A percentile compares a stretch with the other conserved stretches of the same genome.
These are phyloP conservation scores for Albugo candida DNA, from an alignment of 352 stramenopile species.

Conservation along the genomic window DNA sequence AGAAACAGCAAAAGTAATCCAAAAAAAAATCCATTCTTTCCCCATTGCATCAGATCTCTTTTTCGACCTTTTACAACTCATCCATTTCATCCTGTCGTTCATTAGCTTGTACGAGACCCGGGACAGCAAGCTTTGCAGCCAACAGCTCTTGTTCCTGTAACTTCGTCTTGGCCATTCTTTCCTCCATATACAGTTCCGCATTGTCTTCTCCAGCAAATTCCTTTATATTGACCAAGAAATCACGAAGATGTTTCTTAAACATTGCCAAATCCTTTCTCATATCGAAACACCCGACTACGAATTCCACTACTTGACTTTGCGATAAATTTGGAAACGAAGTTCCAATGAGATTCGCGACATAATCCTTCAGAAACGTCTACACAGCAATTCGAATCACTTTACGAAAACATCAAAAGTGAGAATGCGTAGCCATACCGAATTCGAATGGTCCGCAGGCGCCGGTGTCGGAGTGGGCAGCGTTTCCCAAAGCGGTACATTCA, in stretches of 20 bases:
- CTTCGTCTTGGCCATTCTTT: constrained; percentile 76
- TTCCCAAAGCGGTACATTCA: constrained; percentile 92
- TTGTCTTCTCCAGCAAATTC: constrained; percentile 97
- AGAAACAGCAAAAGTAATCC: background rate
- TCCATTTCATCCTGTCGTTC: constrained; percentile 81
- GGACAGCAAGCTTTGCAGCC: constrained; percentile 69
- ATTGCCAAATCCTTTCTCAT: constrained; percentile 91
- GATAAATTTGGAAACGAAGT: constrained; percentile 95
- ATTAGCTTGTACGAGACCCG: constrained; percentile 81
- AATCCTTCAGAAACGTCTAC: constrained; percentile 87
- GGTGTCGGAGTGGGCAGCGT: constrained; percentile 45
- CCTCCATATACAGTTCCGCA: constrained; percentile 90
- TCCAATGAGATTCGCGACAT: constrained; percentile 92
- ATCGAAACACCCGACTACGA: constrained; percentile 96
- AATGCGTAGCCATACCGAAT: constrained; percentile 61
- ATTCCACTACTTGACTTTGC: constrained; percentile 85
- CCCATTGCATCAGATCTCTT: too few relatives aligned
- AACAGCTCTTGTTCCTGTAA: constrained; percentile 77
- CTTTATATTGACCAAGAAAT: constrained; percentile 98
- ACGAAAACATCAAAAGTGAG: too few relatives aligned
- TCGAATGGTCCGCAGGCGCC: constrained; percentile 47
- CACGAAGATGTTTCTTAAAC: constrained; percentile 97
- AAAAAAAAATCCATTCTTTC: too few relatives aligned
- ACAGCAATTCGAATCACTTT: background rate
- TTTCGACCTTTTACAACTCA: constrained; percentile 25